Evolutionary conservation across 2,329 filamentous ascomycete species (phyloP).

Genomic region (Calonectria hawksworthii): DNA sequence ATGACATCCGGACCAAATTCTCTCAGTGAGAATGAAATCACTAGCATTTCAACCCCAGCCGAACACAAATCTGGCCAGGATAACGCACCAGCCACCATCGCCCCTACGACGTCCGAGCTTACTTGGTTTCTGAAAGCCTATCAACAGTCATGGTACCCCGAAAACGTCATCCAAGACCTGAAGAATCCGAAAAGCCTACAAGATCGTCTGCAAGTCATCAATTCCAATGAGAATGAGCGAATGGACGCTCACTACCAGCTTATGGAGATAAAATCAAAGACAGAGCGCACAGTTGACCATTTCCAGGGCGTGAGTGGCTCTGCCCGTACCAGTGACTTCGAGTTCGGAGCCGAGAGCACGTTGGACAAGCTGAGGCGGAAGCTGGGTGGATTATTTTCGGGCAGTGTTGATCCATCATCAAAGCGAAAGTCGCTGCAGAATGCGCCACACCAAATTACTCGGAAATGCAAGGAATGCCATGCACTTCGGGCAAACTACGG

Average conservation of each 20-base stretch:
- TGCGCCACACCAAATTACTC: neutral
- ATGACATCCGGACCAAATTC: no score
- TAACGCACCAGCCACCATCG: neutral
- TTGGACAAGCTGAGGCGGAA: neutral
- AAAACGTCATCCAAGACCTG: neutral
- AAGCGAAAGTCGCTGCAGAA: neutral
- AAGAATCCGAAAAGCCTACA: neutral
- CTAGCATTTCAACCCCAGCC: neutral
- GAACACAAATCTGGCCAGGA: neutral
- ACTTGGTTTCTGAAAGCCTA: neutral
- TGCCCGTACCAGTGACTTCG: neutral
- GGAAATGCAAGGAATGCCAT: neutral
- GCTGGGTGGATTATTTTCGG: neutral
- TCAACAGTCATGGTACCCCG: neutral
- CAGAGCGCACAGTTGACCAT: neutral
- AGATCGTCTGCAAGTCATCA: neutral
- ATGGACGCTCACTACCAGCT: neutral
- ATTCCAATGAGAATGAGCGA: neutral
- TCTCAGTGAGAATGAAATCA: neutral
- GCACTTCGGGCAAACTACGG: neutral
- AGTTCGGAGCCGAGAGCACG: neutral
- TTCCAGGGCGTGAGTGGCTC: neutral
- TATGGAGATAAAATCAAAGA: neutral
- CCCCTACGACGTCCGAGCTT: neutral
- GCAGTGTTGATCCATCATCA: neutral